Percentiles rank a stretch among this genome's conserved stretches.
Evolutionary conservation across 2,329 filamentous ascomycete species (phyloP).

Genomic region (Xylaria sp.): DNA sequence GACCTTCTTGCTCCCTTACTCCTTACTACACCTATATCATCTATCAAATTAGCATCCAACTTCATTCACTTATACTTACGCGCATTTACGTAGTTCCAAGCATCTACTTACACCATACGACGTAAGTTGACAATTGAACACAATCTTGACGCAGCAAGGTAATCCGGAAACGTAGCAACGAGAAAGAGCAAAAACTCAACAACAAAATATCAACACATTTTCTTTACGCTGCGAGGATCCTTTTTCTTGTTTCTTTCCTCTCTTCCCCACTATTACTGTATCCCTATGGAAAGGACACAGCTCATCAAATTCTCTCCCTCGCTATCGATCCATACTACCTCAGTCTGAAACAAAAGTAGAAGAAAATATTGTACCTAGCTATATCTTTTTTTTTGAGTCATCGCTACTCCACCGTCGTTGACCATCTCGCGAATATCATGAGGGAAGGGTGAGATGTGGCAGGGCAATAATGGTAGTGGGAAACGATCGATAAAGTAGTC

Average conservation of each 20-base stretch:
- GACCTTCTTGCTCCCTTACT: too few relatives aligned
- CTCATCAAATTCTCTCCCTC: slow-evolving; percentile 1
- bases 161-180: background rate
- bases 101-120: background rate
- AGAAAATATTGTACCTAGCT: slow-evolving; percentile 1
- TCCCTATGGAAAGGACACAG: background rate
- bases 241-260: background rate
- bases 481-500: slow-evolving; percentile 15
- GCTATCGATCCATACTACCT: background rate
- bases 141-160: background rate
- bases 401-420: background rate
- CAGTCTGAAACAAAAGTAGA: slow-evolving; percentile 5
- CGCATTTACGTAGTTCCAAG: background rate
- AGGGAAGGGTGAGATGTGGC: background rate
- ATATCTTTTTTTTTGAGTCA: background rate
- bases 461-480: background rate
- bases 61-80: background rate
- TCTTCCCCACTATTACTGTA: background rate
- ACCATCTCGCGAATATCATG: background rate
- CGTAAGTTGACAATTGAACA: background rate
- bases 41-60: too few relatives aligned
- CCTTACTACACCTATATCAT: too few relatives aligned
- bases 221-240: slow-evolving; percentile 2
- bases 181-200: background rate
- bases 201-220: background rate